phyloP scores from a whole-genome alignment of 2,329 filamentous ascomycete genomes.

The Hymenoscyphus fraxineus region DNA sequence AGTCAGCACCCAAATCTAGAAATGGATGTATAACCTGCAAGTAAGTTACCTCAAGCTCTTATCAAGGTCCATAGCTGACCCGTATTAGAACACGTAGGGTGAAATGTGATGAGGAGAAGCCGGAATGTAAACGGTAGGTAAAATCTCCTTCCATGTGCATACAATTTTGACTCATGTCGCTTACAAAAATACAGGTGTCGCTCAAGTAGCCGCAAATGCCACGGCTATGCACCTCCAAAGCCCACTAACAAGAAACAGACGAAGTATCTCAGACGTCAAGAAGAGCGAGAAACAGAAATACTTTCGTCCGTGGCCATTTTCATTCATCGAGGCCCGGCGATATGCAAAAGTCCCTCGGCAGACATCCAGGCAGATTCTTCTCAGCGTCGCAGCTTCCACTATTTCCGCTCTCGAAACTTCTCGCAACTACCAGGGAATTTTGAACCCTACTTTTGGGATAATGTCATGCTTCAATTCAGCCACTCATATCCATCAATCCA shows the following conservation, averaged over 20 bases:
- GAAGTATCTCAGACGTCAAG: neutral
- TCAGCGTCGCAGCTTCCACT: conserved; percentile 24
- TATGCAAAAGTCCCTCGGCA: conserved; percentile 2
- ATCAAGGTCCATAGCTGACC: neutral
- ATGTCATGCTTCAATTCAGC: conserved; percentile 15
- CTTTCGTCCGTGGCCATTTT: neutral
- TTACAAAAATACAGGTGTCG: neutral
- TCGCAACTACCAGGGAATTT: conserved; percentile 22
- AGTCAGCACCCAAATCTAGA: conserved; percentile 4
- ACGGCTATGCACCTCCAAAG: conserved; percentile 17
- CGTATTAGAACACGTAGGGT: conserved; percentile 18
- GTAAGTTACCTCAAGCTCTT: conserved; percentile 6
- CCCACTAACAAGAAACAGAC: neutral
- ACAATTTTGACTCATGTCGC: neutral
- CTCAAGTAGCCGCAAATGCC: conserved; percentile 20
- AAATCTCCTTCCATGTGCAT: neutral
- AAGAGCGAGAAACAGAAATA: neutral
- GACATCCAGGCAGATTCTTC: conserved; percentile 10
- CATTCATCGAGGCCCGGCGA: neutral
- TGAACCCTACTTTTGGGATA: conserved; percentile 20
- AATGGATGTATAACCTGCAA: conserved; percentile 18
- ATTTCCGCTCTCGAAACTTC: conserved; percentile 20
- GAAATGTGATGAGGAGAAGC: conserved; percentile 25
- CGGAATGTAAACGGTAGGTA: conserved; percentile 14
- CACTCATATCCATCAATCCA: conserved; percentile 14